Evolutionary conservation across 495 filamentous ascomycete species (phyloP), one percentile per base, ranked within the genome.

Genomic region (Bryoglossum gracile): DNA sequence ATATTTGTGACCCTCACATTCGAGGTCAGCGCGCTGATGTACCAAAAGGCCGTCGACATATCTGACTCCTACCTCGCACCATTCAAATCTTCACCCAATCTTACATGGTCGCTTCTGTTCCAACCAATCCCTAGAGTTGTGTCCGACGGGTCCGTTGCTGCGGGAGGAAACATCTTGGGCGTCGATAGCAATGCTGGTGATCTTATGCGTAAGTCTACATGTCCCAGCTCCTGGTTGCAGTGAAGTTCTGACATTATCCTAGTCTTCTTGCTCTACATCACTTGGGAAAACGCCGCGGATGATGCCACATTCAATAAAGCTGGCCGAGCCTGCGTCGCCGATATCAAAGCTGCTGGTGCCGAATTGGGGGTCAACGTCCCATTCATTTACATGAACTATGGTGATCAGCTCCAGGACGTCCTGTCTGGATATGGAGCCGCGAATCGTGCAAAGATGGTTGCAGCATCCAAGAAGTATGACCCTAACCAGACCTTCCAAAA

Each of bases 261-360:
- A 46, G 25, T 46, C 5, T 46, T 33, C 43, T 28, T 46, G 5
- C 6, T 46, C 5, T 46, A 46, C 26, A 46, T 46, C 43, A 46
- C 43, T 4, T 46, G 26, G 26, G 25, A 32, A 4, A 16, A 33
- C 16, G 22, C 41, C 3, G 41, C 41, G 5, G 26, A 28, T 14
- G 41, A 44, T 21, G 24, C 19, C 16, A 16, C 21, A 11, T 30
- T 47, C 26, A 47, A 10, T 24, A 11, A 47, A 5, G 43, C 43
- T 9, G 43, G 28, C 26, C 36, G 36, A 11, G 43, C 43, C 3
- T 35, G 28, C 4, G 10, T 47, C 30, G 26, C 26, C 8, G 26
- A 47, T 5, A 47, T 36, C 43, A 21, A 47, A 21, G 2, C 11
- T 8, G 36, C 34, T 26, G 4, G 6, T 3, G 3, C 3, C 43